phyloP scores from a whole-genome alignment of 176 grass and related monocot species.

The Aechmea fasciata region DNA sequence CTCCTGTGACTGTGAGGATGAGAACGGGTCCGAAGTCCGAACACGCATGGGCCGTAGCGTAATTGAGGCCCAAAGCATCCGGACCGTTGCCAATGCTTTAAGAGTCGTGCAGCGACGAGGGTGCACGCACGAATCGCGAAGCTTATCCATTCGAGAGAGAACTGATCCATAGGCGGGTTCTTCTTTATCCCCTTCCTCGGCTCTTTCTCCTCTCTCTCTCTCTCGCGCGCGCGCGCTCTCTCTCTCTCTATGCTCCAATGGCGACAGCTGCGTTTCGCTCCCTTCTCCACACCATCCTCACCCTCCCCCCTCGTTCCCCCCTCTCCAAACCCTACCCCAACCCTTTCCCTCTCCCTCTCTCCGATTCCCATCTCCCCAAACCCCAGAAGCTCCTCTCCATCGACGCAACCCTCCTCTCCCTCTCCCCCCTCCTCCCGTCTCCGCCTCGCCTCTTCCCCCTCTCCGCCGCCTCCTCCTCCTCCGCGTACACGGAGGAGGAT shows the following conservation, averaged over 20 bases:
- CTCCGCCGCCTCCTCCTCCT: slow-evolving; percentile 8
- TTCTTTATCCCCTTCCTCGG: neutral
- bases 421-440: neutral
- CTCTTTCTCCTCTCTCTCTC: neutral
- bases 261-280: slow-evolving; percentile 7
- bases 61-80: no score
- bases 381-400: neutral
- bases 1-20: no score
- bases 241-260: slow-evolving; percentile 8
- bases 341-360: neutral
- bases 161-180: neutral
- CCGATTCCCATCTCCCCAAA: neutral
- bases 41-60: no score
- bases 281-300: slow-evolving; percentile 3
- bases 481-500: slow-evolving; percentile 22
- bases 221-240: neutral
- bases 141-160: neutral
- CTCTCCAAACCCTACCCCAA: neutral
- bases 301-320: slow-evolving; percentile 10
- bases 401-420: neutral
- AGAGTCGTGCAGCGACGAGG: no score
- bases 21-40: no score
- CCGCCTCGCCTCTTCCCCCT: neutral
- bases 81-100: no score
- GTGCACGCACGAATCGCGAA: neutral